Base-by-base conservation (phyloP, 2,329 filamentous ascomycete genomes). In the Piedraia hortae region DNA sequence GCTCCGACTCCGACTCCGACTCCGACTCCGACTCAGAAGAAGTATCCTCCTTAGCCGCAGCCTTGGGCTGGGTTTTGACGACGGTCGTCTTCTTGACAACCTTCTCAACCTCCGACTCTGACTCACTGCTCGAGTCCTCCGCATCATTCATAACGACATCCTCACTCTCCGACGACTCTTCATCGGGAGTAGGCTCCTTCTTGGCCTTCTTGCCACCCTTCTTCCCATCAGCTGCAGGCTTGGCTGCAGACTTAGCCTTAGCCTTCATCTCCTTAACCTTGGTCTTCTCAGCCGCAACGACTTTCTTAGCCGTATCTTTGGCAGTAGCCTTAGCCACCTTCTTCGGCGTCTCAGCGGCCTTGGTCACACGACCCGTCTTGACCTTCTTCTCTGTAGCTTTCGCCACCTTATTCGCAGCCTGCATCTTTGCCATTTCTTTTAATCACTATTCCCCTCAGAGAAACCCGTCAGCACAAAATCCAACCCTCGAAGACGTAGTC, bases 361-460 rank as follows among this genome's bases (percentile, higher is more conserved):
- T 78, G 50, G 58, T 60, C 37, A 73, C 55, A 32, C 60, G 59
- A 34, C 55, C 64, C 35, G 56, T 56, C 56, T 64, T 67, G 40
- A 64, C 48, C 32, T 57, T 59, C 44, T n/a, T n/a, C n/a, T 69
- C 54, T 28, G 59, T 51, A 23, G 63, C 40, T 54, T 75, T 75
- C 47, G 57, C 58, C 35, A n/a, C n/a, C n/a, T n/a, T n/a, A n/a
- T n/a, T n/a, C n/a, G n/a, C n/a, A n/a, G n/a, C n/a, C n/a, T n/a
- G n/a, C n/a, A n/a, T n/a, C n/a, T n/a, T n/a, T n/a, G n/a, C n/a
- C n/a, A n/a, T n/a, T n/a, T n/a, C n/a, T n/a, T n/a, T n/a, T n/a
- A n/a, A n/a, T n/a, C n/a, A n/a, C n/a, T n/a, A n/a, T n/a, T n/a
- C n/a, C n/a, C n/a, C n/a, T n/a, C n/a, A n/a, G n/a, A n/a, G n/a